Evolutionary conservation across 805 yeast genomes (phyloP), one percentile per base, ranked within the genome.

Genomic region (Debaryomyces castellii): DNA sequence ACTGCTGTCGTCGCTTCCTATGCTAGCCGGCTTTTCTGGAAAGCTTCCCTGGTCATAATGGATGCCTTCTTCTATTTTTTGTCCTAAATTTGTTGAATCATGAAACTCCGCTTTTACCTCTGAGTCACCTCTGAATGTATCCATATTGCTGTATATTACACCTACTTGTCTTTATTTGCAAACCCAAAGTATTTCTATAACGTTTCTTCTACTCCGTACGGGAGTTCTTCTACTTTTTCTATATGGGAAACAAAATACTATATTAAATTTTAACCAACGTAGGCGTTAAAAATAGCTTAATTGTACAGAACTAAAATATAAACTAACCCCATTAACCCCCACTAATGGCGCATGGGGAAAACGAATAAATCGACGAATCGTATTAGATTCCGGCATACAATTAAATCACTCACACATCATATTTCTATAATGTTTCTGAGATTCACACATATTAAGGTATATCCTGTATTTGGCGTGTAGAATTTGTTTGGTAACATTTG

Each of bases 391-490:
- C 34, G 18, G 34, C 12, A 30, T 11, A 30, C 16, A 30, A 30
- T 14, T n/a, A 30, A n/a, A 30, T 30, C 34, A 30, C 34, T 30
- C 34, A 30, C 10, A 14, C 18, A 30, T 30, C 18, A 30, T 9
- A 11, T 30, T 27, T 18, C 51, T 39, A 40, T 46, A 46, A 12
- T 28, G 40, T 17, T n/a, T 36, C 27, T 49, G 51, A 4, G 28
- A 17, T 11, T 23, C 36, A 28, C 43, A 40, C 51, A 49, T 49
- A 20, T 49, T 49, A 4, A 40, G 20, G 40, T 36, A 49, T 11
- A 49, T 38, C 4, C 33, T 32, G 45, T 45, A 49, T 21, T 49
- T 49, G 17, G 21, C 22, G 4, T 34, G 27, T 22, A 48, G 24
- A 21, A 46, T n/a, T 2, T 22, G 10, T 37, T 33, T 24, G 32